Evolutionary conservation across 2,329 filamentous ascomycete genomes (phyloP), one percentile per base, ranked within the genome.

Genomic region (Fusarium sororula): DNA sequence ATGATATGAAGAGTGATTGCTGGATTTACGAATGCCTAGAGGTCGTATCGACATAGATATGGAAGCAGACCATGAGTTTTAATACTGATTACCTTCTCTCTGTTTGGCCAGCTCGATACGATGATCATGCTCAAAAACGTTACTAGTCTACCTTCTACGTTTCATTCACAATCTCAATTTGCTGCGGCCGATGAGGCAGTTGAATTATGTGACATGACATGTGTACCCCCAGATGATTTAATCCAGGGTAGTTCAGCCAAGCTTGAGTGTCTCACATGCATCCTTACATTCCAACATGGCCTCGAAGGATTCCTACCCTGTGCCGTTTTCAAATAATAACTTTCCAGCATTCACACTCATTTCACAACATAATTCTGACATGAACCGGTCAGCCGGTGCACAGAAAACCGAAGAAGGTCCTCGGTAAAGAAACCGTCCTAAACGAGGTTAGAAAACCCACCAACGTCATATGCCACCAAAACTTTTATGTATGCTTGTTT

Each of bases 111-210:
- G 20, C 18, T 35, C 17, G 13, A 13, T 13, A 22, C 38, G 58
- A 61, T 37, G 58, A 61, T 61, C 58, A 61, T 61, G 18, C 6
- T 61, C 28, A 18, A 61, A 61, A 56, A 18, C 28, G 48, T 26
- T 42, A 24, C 37, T 61, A 61, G 58, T 35, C 28, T 28, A 20
- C 6, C 10, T 28, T 42, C 7, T 56, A 61, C 28, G 47, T 61
- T 55, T 42, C 58, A 55, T 61, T 61, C 24, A 28, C n/a, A 35
- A 37, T 42, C 18, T 41, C 13, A 55, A 28, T 13, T 24, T 37
- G 18, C 28, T 35, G n/a, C 32, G 50, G 28, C 58, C 28, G 37
- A 61, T 15, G 47, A 61, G 18, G 38, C 28, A 55, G 28, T 41
- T 26, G n/a, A 9, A 14, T 48, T 37, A 30, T 10, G 55, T 28